Evolutionary conservation across 208 protist genomes (phyloP).

Genomic region (Giardia muris): DNA sequence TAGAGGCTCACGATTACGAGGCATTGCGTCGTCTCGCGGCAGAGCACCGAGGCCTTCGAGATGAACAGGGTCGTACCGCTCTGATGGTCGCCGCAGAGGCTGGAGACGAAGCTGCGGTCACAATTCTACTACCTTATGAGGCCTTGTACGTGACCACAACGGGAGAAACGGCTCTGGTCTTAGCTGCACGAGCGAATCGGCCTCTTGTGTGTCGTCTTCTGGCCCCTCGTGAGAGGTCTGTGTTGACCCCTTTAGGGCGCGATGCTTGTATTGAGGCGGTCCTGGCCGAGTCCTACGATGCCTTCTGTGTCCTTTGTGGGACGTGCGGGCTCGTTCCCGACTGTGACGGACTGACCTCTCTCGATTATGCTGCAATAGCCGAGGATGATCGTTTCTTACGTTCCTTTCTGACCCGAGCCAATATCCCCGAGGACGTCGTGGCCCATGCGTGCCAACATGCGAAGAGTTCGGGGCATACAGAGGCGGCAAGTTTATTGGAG

Average conservation of each 20-base stretch:
- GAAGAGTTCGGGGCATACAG: neutral
- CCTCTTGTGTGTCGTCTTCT: neutral
- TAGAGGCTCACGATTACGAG: neutral
- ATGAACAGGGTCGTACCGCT: neutral
- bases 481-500: neutral
- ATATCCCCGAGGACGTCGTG: neutral
- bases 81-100: neutral
- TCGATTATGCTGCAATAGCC: neutral
- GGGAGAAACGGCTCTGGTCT: neutral
- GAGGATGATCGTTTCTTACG: neutral
- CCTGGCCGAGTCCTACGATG: neutral
- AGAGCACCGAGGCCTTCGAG: neutral
- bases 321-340: neutral
- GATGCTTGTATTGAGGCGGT: neutral
- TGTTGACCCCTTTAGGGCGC: neutral
- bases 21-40: neutral
- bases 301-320: neutral
- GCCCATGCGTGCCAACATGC: neutral
- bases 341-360: neutral
- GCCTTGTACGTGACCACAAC: neutral
- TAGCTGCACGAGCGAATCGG: neutral
- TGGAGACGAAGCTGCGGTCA: neutral
- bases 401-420: neutral
- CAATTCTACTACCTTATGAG: neutral
- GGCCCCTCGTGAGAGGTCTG: neutral